Percentiles rank a stretch among this genome's conserved stretches.
Conservation (phyloP, 495 filamentous ascomycete species). For the Sphaerosporella brunnea region DNA sequence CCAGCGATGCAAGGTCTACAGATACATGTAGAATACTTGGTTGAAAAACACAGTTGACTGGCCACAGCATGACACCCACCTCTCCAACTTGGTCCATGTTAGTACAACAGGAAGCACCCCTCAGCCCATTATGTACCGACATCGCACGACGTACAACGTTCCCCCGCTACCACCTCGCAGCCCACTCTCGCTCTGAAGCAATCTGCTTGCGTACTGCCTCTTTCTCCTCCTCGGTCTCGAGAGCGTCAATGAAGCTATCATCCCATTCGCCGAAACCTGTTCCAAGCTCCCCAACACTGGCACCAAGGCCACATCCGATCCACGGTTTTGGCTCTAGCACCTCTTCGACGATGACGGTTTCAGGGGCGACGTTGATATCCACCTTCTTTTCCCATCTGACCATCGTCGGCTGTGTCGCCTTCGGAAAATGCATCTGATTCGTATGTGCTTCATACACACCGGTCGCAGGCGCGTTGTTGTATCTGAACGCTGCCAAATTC, state of each 20-base stretch:
- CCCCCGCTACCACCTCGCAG: neutral
- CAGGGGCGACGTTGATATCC: conserved; percentile 12
- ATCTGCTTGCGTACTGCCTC: conserved; percentile 19
- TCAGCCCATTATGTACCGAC: too few relatives aligned
- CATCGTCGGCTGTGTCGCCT: conserved; percentile 77
- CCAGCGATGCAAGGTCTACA: too few relatives aligned
- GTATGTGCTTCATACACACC: conserved; percentile 90
- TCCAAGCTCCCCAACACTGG: conserved; percentile 13
- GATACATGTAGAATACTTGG: too few relatives aligned
- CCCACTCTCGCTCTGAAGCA: conserved; percentile 14
- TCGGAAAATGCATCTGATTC: conserved; percentile 71
- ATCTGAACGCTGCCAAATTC: conserved; percentile 41
- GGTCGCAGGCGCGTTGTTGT: conserved; percentile 34
- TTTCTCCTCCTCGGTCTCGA: conserved; percentile 21
- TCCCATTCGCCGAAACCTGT: conserved; percentile 13
- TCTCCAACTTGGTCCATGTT: too few relatives aligned
- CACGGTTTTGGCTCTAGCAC: conserved; percentile 12
- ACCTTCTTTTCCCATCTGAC: conserved; percentile 55
- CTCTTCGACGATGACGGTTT: conserved; percentile 13
- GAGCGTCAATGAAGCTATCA: conserved; percentile 9
- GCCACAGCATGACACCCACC: too few relatives aligned
- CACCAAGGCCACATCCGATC: conserved; percentile 10
- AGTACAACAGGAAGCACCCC: too few relatives aligned
- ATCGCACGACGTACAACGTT: too few relatives aligned
- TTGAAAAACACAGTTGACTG: too few relatives aligned